A percentile compares a stretch with the other conserved stretches of the same genome.
Conservation (phyloP, 257 asterid species). For the Verbena officinalis region DNA sequence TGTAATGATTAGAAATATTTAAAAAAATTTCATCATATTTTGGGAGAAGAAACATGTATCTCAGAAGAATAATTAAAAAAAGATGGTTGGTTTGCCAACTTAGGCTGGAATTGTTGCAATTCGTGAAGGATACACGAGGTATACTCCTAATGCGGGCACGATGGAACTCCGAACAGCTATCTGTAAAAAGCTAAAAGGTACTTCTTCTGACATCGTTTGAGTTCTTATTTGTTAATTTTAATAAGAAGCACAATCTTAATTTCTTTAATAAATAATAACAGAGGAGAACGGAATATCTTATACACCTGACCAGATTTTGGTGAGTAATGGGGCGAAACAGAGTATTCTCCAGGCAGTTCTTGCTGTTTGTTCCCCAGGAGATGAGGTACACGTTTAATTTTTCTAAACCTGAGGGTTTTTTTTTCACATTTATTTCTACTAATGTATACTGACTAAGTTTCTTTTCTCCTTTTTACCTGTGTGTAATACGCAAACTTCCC, state of each 20-base stretch:
- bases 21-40: no score
- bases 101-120: constrained; percentile 95
- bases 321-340: constrained; percentile 86
- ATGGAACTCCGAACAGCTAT: constrained; percentile 83
- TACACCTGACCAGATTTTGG: constrained; percentile 78
- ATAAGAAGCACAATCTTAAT: not conserved
- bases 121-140: constrained; percentile 87
- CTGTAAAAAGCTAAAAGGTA: constrained; percentile 90
- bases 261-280: constrained; percentile 36
- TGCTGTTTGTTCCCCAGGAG: constrained; percentile 98
- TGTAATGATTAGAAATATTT: no score
- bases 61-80: no score
- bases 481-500: no score
- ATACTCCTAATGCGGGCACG: constrained; percentile 93
- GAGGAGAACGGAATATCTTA: constrained; percentile 91
- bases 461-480: no score
- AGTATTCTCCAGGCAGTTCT: constrained; percentile 85
- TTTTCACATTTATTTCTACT: not conserved
- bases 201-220: not conserved
- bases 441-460: not conserved
- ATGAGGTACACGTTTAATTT: constrained; percentile 58
- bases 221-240: not conserved
- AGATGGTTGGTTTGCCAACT: not conserved
- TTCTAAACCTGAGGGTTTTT: not conserved
- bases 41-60: no score